Base-by-base conservation (phyloP, 139 green algal genomes). In the Desmodesmus armatus region DNA sequence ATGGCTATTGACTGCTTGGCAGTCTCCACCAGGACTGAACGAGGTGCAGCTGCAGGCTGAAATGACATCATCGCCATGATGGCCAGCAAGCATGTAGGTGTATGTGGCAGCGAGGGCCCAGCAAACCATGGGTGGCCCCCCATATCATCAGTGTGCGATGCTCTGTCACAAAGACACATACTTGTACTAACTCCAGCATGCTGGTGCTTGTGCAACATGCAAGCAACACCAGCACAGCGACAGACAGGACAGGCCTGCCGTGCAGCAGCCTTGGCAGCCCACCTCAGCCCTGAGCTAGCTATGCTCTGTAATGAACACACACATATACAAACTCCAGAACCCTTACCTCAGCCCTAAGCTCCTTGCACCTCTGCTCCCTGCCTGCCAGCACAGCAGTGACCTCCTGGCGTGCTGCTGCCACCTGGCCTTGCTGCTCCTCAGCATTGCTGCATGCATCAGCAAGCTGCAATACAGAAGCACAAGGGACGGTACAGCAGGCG, bases 401-500 rank as follows among this genome's bases (percentile, higher is more conserved):
- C 55, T 82, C 76, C 19, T 53, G 55, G 2, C 76, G 25, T 3
- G 76, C 47, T 9, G 76, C 76, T 21, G 40, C 37, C 40, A 82
- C 37, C 7, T 33, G 53, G 11, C 43, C 55, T 37, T 37, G 19
- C 5, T 13, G 21, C 40, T 82, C 55, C 2, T 47, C 53, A 72
- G 76, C 76, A 55, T 21, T 15, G 9, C 25, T 27, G 23, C n/a
- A 67, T 21, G 76, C 76, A n/a, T 82, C 76, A 44, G 53, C 25
- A 7, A 82, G 27, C 76, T 82, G 76, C 74, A 82, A 33, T 15
- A 19, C n/a, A n/a, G n/a, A n/a, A n/a, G n/a, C n/a, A n/a, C n/a
- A n/a, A n/a, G n/a, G n/a, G n/a, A n/a, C n/a, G n/a, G n/a, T n/a
- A n/a, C n/a, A n/a, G n/a, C n/a, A n/a, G n/a, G n/a, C n/a, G n/a